Conservation (phyloP, 805 yeast species). For the Nakazawaea ishiwadae region DNA sequence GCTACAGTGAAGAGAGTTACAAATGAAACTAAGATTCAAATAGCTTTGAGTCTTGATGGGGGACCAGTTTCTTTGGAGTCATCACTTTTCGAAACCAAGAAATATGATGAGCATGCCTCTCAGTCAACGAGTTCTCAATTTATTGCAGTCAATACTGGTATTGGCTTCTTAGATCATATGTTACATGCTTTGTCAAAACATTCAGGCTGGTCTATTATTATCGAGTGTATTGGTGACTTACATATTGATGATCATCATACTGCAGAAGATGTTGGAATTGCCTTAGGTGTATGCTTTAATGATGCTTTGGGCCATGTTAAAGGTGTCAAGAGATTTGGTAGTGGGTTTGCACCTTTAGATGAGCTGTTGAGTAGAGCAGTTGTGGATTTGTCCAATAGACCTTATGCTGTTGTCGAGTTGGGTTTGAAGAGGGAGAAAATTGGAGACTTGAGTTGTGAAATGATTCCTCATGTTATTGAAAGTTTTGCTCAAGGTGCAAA, state of each 20-base stretch:
- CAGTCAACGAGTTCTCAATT: conserved; percentile 68
- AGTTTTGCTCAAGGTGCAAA: conserved; percentile 92
- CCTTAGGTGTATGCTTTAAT: conserved; percentile 85
- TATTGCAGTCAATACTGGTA: conserved; percentile 82
- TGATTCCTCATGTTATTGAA: conserved; percentile 96
- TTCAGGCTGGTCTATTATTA: conserved; percentile 88
- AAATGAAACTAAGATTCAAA: conserved; percentile 90
- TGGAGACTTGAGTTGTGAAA: conserved; percentile 89
- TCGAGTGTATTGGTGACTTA: conserved; percentile 90
- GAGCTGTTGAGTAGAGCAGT: conserved; percentile 95
- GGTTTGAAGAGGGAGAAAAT: conserved; percentile 90
- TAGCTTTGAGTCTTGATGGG: conserved; percentile 80
- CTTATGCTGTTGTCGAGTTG: conserved; percentile 83
- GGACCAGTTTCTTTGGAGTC: conserved; percentile 65
- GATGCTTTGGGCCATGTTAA: conserved; percentile 82
- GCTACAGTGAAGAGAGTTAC: conserved; percentile 51
- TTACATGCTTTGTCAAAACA: conserved; percentile 95
- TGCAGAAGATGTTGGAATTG: conserved; percentile 92
- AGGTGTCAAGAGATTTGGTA: conserved; percentile 91
- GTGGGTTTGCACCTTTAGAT: conserved; percentile 92
- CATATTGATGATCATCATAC: conserved; percentile 98
- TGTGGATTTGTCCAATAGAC: conserved; percentile 91
- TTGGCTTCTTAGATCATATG: conserved; percentile 97
- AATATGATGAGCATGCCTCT: conserved; percentile 49
- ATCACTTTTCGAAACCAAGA: conserved; percentile 43